phyloP scores from a whole-genome alignment of 495 filamentous ascomycete species.

The Podospora comata region DNA sequence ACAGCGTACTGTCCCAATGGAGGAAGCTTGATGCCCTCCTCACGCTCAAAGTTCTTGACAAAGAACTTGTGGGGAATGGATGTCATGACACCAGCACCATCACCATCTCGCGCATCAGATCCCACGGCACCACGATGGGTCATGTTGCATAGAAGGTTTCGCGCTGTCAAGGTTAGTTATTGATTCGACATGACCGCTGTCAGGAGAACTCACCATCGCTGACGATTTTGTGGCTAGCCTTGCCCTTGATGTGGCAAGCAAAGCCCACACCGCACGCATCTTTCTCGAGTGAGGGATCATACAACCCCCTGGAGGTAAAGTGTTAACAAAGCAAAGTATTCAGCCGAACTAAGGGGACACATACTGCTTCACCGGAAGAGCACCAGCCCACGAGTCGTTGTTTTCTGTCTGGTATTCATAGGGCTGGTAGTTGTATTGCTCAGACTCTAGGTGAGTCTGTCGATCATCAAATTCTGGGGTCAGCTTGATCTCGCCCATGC shows the following conservation, averaged over 20 bases:
- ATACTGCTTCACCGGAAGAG: constrained; percentile 89
- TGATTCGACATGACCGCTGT: background rate
- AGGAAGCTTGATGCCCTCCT: constrained; percentile 81
- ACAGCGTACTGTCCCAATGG: constrained; percentile 92
- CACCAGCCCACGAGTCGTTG: constrained; percentile 91
- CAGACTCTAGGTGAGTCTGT: constrained; percentile 51
- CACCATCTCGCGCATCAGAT: constrained; percentile 94
- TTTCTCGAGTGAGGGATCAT: constrained; percentile 94
- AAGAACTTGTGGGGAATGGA: constrained; percentile 99
- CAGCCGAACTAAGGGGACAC: constrained; percentile 21
- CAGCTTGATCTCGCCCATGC: constrained; percentile 50
- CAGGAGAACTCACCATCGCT: constrained; percentile 78
- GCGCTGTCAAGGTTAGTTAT: constrained; percentile 52
- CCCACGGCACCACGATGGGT: constrained; percentile 98
- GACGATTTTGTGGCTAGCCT: constrained; percentile 96
- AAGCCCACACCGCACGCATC: constrained; percentile 99
- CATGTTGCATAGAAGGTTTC: constrained; percentile 98
- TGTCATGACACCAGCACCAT: constrained; percentile 98
- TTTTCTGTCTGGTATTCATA: constrained; percentile 87
- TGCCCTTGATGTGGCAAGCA: constrained; percentile 97
- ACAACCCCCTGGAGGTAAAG: constrained; percentile 61
- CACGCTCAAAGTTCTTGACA: constrained; percentile 92
- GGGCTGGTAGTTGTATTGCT: constrained; percentile 51
- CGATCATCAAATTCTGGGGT: constrained; percentile 56
- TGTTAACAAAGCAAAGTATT: background rate